Base-by-base conservation (phyloP, 805 yeast genomes). In the Candida orba region DNA sequence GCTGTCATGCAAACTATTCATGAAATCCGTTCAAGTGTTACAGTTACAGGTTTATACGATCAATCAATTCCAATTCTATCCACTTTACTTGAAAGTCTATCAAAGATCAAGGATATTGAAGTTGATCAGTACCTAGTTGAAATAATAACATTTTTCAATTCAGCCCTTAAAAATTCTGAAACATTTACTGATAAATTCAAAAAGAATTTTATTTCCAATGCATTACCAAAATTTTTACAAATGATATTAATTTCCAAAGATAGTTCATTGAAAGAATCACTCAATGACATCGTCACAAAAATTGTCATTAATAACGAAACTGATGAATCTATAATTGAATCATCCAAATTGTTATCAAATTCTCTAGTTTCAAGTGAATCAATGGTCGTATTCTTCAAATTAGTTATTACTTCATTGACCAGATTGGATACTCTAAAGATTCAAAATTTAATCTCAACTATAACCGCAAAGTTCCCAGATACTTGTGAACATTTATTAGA, bases 361-460 rank as follows among this genome's bases (percentile, higher is more conserved):
- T 35, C 49, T 27, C 37, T 42, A 35, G 24, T 42, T 1, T 43
- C 42, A 37, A 43, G 42, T 12, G 35, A 23, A 15, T 40, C 60
- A 53, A 35, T 73, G 44, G 52, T 50, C 25, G 48, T 47, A 53
- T 43, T 61, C 52, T 53, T 67, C 62, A 40, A 55, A 53, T 35
- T 62, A 41, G 38, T 62, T 47, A 49, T 68, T 57, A 39, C 59
- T 43, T 41, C 65, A 47, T 37, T 63, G 6, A 43, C 60, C 1
- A 51, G 41, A 31, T 37, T 44, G 14, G 68, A 71, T 38, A 59
- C 71, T 27, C 39, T 52, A 1, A 55, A 65, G 3, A 63, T 81
- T 37, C 87, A 83, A 57, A 59, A 64, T 3, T 52, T 77, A 1
- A 80, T 71, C 54, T 58, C 64, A n/a, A 45, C 60, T 3, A 64